Evolutionary conservation across 106 monocot genomes (phyloP).

Genomic region (Dactylorhiza incarnata): DNA sequence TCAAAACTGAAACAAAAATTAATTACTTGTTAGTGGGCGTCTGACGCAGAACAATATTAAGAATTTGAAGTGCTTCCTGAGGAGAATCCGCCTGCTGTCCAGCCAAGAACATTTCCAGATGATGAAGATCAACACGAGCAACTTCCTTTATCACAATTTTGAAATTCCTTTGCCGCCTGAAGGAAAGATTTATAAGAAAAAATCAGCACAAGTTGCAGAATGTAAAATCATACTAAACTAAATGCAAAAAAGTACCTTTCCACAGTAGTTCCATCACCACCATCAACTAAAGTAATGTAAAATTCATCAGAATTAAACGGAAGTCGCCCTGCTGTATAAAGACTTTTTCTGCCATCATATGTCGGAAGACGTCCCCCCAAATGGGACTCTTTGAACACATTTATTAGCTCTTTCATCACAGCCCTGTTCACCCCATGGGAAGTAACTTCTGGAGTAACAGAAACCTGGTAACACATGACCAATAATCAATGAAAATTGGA

Average conservation of each 20-base stretch:
- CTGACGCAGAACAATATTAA: conserved; percentile 48
- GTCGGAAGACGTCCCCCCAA: conserved; percentile 81
- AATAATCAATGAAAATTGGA: background rate
- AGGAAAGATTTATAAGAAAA: background rate
- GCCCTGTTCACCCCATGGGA: conserved; percentile 78
- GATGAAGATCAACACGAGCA: conserved; percentile 27
- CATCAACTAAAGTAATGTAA: conserved; percentile 60
- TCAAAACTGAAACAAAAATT: background rate
- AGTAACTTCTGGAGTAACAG: conserved; percentile 72
- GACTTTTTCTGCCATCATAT: conserved; percentile 91
- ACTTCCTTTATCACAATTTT: conserved; percentile 37
- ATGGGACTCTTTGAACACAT: conserved; percentile 39
- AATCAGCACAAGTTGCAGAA: background rate
- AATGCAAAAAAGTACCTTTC: conserved; percentile 24
- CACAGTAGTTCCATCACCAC: conserved; percentile 43
- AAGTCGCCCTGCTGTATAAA: conserved; percentile 83
- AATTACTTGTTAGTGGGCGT: conserved; percentile 20
- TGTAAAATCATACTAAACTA: background rate
- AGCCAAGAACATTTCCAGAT: too few species aligned
- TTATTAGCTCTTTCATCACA: conserved; percentile 73
- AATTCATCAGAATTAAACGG: conserved; percentile 70
- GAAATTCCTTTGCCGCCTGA: conserved; percentile 22
- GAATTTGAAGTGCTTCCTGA: conserved; percentile 43
- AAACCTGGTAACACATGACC: conserved; percentile 34
- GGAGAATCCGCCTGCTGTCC: conserved; percentile 37